Conservation (phyloP, 140 eudicot genomes). For the Anethum foeniculum region DNA sequence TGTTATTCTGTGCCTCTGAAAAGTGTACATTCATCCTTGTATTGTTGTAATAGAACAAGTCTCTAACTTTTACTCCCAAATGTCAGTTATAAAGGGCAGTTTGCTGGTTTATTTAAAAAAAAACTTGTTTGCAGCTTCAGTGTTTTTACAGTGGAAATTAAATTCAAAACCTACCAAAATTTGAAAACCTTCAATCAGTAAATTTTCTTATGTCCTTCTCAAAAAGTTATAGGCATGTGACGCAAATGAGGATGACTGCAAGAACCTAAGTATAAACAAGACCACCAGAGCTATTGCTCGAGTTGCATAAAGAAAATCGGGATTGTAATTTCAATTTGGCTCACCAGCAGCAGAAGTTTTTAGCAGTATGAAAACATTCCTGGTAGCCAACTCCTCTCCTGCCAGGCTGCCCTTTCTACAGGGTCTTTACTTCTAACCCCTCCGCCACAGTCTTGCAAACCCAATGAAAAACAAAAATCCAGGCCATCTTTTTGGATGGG, state of each 20-base stretch:
- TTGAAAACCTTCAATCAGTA: background rate
- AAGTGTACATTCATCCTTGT: constrained; percentile 17
- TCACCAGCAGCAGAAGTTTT: constrained; percentile 60
- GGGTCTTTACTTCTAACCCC: constrained; percentile 27
- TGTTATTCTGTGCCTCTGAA: constrained; percentile 1
- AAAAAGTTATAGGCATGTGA: constrained; percentile 38
- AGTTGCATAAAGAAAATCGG: constrained; percentile 68
- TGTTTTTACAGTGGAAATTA: background rate
- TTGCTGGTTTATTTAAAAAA: too few relatives aligned
- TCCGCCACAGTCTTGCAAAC: constrained; percentile 50
- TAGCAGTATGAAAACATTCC: constrained; percentile 51
- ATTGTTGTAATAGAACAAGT: too few relatives aligned
- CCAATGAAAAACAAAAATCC: constrained; percentile 30
- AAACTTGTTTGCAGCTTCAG: constrained; percentile 6
- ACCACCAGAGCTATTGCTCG: constrained; percentile 67
- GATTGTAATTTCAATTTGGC: constrained; percentile 58
- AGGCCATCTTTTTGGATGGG: constrained; percentile 27
- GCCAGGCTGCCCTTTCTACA: constrained; percentile 42
- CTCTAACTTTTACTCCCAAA: too few relatives aligned
- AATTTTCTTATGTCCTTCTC: background rate
- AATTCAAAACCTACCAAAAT: background rate
- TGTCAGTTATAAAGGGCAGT: too few relatives aligned
- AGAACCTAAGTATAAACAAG: constrained; percentile 40
- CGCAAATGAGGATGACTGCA: constrained; percentile 42
- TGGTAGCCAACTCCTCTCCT: constrained; percentile 52